Percentiles rank a stretch among this genome's conserved stretches.
Evolutionary conservation across 441 rosid species (phyloP).

Genomic region (Erysimum cheiri): DNA sequence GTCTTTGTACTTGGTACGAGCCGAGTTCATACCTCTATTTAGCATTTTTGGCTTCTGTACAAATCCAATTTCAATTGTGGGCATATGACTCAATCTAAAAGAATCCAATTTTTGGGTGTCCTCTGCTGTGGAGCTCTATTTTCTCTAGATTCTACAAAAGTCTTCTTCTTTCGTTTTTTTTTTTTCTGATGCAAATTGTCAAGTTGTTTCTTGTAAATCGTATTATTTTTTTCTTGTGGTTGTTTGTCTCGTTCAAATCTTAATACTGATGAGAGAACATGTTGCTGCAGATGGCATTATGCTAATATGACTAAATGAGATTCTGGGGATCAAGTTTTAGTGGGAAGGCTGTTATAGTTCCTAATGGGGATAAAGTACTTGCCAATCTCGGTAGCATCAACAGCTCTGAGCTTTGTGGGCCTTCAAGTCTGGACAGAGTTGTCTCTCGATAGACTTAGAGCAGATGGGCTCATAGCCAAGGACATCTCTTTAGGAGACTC

Average conservation of each 20-base stretch:
- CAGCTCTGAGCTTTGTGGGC: constrained; percentile 74
- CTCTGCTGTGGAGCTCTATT: constrained; percentile 26
- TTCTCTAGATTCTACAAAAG: background rate
- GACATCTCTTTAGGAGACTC: constrained; percentile 58
- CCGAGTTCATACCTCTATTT: background rate
- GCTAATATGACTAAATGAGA: constrained; percentile 54
- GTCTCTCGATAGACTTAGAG: constrained; percentile 62
- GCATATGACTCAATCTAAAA: background rate
- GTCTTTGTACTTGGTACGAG: background rate
- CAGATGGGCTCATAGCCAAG: constrained; percentile 62
- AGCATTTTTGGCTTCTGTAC: background rate
- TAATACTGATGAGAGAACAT: constrained; percentile 18
- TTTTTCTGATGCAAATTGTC: constrained; percentile 20
- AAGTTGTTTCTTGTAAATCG: background rate
- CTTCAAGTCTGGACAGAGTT: constrained; percentile 79
- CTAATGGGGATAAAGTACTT: constrained; percentile 77
- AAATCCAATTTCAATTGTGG: constrained; percentile 16
- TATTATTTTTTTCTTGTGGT: background rate
- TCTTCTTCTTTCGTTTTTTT: background rate
- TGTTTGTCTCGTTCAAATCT: background rate
- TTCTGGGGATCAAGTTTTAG: constrained; percentile 48
- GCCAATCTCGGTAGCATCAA: constrained; percentile 64
- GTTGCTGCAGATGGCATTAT: constrained; percentile 42
- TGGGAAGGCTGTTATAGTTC: constrained; percentile 45
- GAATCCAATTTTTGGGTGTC: background rate